A percentile compares a stretch with the other conserved stretches of the same genome.
Conservation (phyloP, 1,284 basidiomycete species). For the Papiliotrema terrestris region DNA sequence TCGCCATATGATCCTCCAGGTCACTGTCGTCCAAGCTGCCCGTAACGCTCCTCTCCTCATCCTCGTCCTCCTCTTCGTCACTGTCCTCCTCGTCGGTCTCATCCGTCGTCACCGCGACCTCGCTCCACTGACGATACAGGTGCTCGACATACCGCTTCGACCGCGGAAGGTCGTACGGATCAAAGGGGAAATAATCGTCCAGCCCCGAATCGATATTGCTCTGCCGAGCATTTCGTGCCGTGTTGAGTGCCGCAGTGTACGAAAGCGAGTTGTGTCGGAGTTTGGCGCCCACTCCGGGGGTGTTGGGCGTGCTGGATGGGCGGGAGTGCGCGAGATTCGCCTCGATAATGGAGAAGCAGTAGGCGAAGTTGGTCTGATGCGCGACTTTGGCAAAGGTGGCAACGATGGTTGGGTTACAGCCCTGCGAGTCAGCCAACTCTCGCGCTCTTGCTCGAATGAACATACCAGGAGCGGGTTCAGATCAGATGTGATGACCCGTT, state of each 20-base stretch:
- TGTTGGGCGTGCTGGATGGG: slow-evolving; percentile 14
- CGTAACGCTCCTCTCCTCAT: slow-evolving; percentile 1
- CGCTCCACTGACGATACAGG: slow-evolving; percentile 56
- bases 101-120: slow-evolving; percentile 50
- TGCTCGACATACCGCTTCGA: slow-evolving; percentile 51
- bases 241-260: slow-evolving; percentile 18
- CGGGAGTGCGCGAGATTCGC: slow-evolving; percentile 58
- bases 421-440: slow-evolving; percentile 48
- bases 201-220: slow-evolving; percentile 63
- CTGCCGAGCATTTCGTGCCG: slow-evolving; percentile 41
- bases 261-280: slow-evolving; percentile 1
- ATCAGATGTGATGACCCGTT: slow-evolving; percentile 73
- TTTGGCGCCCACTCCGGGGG: slow-evolving; percentile 2
- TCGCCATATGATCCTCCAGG: neutral
- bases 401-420: slow-evolving; percentile 87
- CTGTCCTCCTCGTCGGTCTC: slow-evolving; percentile 39
- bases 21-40: neutral
- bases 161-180: slow-evolving; percentile 84
- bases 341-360: slow-evolving; percentile 91
- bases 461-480: slow-evolving; percentile 86
- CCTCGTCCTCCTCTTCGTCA: slow-evolving; percentile 52
- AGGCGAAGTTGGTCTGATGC: slow-evolving; percentile 85
- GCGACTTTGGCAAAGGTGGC: slow-evolving; percentile 92
- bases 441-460: slow-evolving; percentile 1
- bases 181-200: slow-evolving; percentile 97